These are phyloP conservation scores for Curvularia eragrostidis DNA, from an alignment of 2,329 filamentous ascomycete genomes.

Conservation along the genomic window DNA sequence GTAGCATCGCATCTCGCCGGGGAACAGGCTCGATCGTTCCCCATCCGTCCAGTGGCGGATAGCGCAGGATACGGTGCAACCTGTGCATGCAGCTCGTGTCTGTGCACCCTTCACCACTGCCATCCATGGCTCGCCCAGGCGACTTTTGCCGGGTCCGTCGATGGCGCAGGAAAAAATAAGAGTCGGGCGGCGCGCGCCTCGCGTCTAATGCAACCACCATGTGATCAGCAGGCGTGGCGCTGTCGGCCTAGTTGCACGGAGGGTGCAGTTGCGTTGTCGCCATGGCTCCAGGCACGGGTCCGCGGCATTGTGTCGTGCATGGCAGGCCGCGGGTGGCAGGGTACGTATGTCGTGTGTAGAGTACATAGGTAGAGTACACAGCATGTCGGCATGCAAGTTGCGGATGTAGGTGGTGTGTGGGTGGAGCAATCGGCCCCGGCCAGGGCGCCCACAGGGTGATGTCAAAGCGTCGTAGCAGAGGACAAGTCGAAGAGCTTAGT, in stretches of 20 bases:
- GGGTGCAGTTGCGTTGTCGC: conserved; percentile 21
- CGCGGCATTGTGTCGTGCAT: no score
- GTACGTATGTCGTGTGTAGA: no score
- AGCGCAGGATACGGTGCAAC: conserved; percentile 3
- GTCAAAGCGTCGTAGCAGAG: conserved; percentile 16
- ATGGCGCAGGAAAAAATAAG: conserved; percentile 4
- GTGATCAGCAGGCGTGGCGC: conserved; percentile 34
- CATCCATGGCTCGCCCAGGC: conserved; percentile 4
- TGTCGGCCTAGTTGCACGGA: conserved; percentile 19
- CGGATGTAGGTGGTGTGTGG: background rate
- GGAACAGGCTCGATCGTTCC: conserved; percentile 21
- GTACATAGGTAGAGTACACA: no score
- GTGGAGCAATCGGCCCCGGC: no score
- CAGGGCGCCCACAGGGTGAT: background rate
- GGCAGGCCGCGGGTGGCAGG: no score
- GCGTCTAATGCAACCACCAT: conserved; percentile 14
- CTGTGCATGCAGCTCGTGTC: background rate
- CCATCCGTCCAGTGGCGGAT: conserved; percentile 16
- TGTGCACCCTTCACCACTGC: background rate
- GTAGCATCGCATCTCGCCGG: conserved; percentile 17
- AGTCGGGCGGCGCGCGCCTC: conserved; percentile 12
- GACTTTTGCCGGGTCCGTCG: conserved; percentile 13
- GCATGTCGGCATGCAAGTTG: no score
- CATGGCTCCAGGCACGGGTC: conserved; percentile 9
- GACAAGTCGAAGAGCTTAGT: conserved; percentile 19